Base-by-base conservation (phyloP, 2,329 filamentous ascomycete genomes). In the Coleophoma crateriformis region DNA sequence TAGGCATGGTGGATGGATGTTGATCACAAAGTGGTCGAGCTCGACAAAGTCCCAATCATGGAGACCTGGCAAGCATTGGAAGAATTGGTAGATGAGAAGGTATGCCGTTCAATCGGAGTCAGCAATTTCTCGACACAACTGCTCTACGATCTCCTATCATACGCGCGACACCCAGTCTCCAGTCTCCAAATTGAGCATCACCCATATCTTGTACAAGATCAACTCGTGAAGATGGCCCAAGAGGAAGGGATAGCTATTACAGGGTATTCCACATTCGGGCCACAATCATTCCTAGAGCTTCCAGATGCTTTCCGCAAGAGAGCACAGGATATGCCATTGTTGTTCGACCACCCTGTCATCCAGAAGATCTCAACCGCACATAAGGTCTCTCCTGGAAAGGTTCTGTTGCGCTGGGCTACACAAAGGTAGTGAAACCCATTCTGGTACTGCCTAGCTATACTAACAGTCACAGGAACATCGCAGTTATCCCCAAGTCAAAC, bases 171-270 rank as follows among this genome's bases (percentile, higher is more conserved):
- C 88, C 70, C 76, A 73, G 43, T 86, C 86, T 22, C 84, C 86
- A 47, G 82, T 84, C 82, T 92, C 54, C 88, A 94, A 77, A 84
- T 94, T 68, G 88, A 94, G 76, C 87, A 90, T 73, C 88, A 94
- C 77, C 88, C 88, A 22, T 92, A 90, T 78, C 81, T 91, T 50
- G 84, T 85, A 54, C 88, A 94, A 76, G 68, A 74, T 54, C 74
- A 81, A 50, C 79, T 94, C 46, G 68, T 92, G 61, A 64, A 75
- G 49, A 74, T 81, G 57, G 80, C 78, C 48, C 72, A 81, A 65
- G 71, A 74, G 59, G 67, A 81, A 59, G 71, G 71, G 42, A 80
- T 87, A 52, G 68, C 69, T 42, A 71, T 87, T 34, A 85, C 82
- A 3, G 84, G 79, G 20, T 87, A 86, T 72, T 83, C 78, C 5